Base-by-base conservation (phyloP, 176 grass and related monocot species). In the Oryza glaberrima region DNA sequence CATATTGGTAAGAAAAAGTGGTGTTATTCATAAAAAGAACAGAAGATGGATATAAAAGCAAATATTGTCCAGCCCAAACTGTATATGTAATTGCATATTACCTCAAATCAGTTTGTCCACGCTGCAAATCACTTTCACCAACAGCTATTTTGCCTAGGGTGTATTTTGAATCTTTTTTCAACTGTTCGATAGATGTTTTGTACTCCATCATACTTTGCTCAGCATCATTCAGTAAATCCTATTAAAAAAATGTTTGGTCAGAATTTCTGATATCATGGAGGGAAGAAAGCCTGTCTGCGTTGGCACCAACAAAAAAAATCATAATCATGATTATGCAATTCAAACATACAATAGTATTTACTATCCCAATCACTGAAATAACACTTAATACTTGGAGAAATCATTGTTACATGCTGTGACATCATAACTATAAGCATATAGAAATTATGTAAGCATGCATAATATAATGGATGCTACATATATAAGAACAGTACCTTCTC, bases 121-220 rank as follows among this genome's bases (percentile, higher is more conserved):
- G 91, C 83, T 83, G 83, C 80, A 98, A 70, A 85, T 95, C 92
- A 79, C 94, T 92, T 88, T 98, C 93, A 86, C 91, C 96, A 28
- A 90, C 81, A 56, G 80, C 86, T 75, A 87, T 70, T 95, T 92
- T 94, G 69, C 80, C 83, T 70, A 94, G 93, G 69, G 90, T 92
- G 80, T 95, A 91, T 81, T 88, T 98, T 51, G 86, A 90, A 67
- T 79, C 79, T 89, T 92, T 98, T 85, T 92, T 92, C 88, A 98
- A 88, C 60, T 44, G 90, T 25, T 85, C 61, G 71, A 92, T 87
- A 38, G 91, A 94, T 75, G 67, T 85, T 79, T 83, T 86, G 78
- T 95, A 86, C 61, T 90, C 92, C 71, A 87, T 90, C 86, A 95
- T 91, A 75, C 84, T 83, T 94, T 77, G 83, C 73, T 98, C 89